Base-by-base conservation (phyloP, 2,329 filamentous ascomycete genomes). In the Magnaporthales sp. region DNA sequence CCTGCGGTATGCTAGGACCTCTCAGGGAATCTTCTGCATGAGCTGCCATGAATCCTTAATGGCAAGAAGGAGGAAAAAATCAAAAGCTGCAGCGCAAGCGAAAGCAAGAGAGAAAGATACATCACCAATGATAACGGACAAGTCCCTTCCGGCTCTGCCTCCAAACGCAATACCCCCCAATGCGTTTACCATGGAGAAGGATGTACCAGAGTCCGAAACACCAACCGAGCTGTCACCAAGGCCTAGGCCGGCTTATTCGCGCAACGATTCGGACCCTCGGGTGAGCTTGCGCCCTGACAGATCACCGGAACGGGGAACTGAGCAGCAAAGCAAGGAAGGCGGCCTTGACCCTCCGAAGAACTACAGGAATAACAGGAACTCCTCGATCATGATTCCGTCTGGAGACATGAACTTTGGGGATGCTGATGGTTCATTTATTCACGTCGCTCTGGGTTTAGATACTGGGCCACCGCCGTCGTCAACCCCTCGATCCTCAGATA, bases 1-100 rank as follows among this genome's bases (percentile, higher is more conserved):
- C 76, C 83, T 99, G 70, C 89, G 94, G 76, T 99, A 98, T 86
- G 95, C 95, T 66, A 89, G 95, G 74, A 99, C 95, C 1, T 97
- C 94, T 8, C 95, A 98, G 78, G 95, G 95, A 68, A 99, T 99
- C 72, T 98, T 99, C 76, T 99, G 95, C 80, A 99, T 99, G 95
- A 93, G 90, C 74, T 99, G 95, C 76, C 95, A 99, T 75, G 95
- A 99, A 78, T 95, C 92, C 30, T 80, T 99, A 66, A 98, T 98
- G 93, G 92, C 94, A 64, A 85, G 94, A 70, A 86, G 94, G 70
- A 86, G 92, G 74, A 97, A 98, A 80, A 93, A 92, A 77, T 89
- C 90, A 54, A 93, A 92, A 77, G 85, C 88, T 65, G 83, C 85
- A 58, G 83, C 84, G 0, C 82, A 84, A 68, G 83, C 85, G 63